These are phyloP conservation scores for Amanita subjunquillea DNA, from an alignment of 768 basidiomycete genomes.

Conservation along the genomic window DNA sequence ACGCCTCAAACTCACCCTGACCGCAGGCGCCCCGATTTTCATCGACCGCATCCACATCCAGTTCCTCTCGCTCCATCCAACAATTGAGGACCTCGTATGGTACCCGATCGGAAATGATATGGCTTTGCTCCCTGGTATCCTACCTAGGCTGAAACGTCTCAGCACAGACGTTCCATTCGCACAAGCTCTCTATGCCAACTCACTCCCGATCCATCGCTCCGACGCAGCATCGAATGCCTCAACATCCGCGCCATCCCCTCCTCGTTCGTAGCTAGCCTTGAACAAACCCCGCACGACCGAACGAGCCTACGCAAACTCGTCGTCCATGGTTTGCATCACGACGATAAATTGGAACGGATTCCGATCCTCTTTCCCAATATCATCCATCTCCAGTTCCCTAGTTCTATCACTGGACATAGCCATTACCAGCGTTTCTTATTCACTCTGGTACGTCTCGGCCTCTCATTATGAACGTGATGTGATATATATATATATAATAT, in stretches of 20 bases:
- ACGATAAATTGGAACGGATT: slow-evolving; percentile 19
- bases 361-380: slow-evolving; percentile 28
- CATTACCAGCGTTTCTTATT: slow-evolving; percentile 15
- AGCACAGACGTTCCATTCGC: slow-evolving; percentile 24
- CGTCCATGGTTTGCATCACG: slow-evolving; percentile 19
- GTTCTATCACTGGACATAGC: slow-evolving; percentile 12
- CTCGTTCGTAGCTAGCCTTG: slow-evolving; percentile 14
- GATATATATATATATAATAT: background rate
- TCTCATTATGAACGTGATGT: background rate
- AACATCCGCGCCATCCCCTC: slow-evolving; percentile 21
- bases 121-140: slow-evolving; percentile 19
- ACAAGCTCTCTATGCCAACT: slow-evolving; percentile 20
- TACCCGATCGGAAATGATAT: slow-evolving; percentile 25
- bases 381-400: slow-evolving; percentile 29
- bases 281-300: slow-evolving; percentile 19
- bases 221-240: slow-evolving; percentile 24
- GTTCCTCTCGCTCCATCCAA: slow-evolving; percentile 36
- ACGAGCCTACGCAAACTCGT: slow-evolving; percentile 21
- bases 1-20: slow-evolving; percentile 27
- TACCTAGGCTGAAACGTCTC: slow-evolving; percentile 31
- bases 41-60: slow-evolving; percentile 23
- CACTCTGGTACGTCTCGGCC: slow-evolving; percentile 15
- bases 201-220: slow-evolving; percentile 4
- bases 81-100: slow-evolving; percentile 37
- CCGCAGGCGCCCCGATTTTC: slow-evolving; percentile 25